Conservation (phyloP, 2,329 filamentous ascomycete species). For the Rutstroemia sp. region DNA sequence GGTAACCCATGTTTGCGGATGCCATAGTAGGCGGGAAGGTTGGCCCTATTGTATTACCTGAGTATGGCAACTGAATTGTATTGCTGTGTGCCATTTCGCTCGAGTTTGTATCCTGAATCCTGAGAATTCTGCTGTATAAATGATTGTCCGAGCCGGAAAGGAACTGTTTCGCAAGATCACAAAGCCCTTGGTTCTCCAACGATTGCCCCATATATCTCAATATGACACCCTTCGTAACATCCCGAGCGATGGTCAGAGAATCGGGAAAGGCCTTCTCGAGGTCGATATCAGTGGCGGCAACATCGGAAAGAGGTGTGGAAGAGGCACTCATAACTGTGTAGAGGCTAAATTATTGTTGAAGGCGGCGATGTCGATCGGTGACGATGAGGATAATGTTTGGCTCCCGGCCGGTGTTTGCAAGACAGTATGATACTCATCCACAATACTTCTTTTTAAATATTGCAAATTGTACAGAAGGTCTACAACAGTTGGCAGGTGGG, state of each 20-base stretch:
- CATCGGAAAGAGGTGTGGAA: background rate
- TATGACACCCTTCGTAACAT: slow-evolving; percentile 4
- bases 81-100: background rate
- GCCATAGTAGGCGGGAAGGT: background rate
- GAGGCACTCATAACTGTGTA: slow-evolving; percentile 1
- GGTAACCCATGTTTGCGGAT: background rate
- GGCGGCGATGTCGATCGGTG: background rate
- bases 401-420: background rate
- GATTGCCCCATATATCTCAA: background rate
- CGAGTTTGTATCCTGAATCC: background rate
- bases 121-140: background rate
- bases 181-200: background rate
- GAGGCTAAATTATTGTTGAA: background rate
- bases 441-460: background rate
- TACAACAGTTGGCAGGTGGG: background rate
- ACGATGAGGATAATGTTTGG: background rate
- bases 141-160: background rate
- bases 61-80: slow-evolving; percentile 3
- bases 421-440: background rate
- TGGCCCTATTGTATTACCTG: background rate
- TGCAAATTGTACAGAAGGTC: background rate
- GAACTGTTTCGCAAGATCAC: background rate
- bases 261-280: slow-evolving; percentile 9
- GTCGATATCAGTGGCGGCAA: slow-evolving; percentile 1
- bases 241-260: slow-evolving; percentile 1